Base-by-base conservation (phyloP, 2,329 filamentous ascomycete species). In the Curvularia sp. region DNA sequence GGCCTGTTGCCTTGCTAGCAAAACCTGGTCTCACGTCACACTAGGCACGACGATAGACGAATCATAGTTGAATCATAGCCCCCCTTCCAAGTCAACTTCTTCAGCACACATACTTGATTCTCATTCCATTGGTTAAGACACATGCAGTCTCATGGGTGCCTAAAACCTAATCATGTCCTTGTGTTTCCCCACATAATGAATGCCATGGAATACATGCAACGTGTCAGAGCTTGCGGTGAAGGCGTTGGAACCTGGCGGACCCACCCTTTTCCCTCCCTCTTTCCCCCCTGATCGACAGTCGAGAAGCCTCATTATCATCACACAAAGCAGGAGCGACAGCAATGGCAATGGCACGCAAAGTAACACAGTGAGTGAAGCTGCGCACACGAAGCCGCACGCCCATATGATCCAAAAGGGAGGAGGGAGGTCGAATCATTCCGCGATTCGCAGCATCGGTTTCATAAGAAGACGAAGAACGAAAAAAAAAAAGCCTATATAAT, bases 121-220 rank as follows among this genome's bases (percentile, higher is more conserved):
- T 32, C 21, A 8, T 30, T 21, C 7, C n/a, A 36, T n/a, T 36
- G 32, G 32, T 5, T 15, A 36, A n/a, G 15, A 34, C 32, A 7
- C 8, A 19, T 19, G 5, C 25, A 3, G 12, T 9, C 12, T 13
- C 43, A 43, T 30, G 43, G 27, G 8, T 32, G 43, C 43, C 27
- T 32, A 46, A 21, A 28, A 13, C 19, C 39, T 25, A 42, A 23
- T 25, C 39, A 19, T 42, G 21, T 42, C 5, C 38, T 21, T 21
- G 18, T 21, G 38, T 13, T 9, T 41, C 19, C n/a, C n/a, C n/a
- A n/a, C n/a, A n/a, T n/a, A n/a, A n/a, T n/a, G n/a, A 25, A 25
- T 60, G 53, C 59, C 62, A 49, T 41, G 59, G 55, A 53, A 55
- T 59, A 59, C 53, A 49, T 59, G 54, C 58, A 56, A 64, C 61